Base-by-base conservation (phyloP, 78 protist species). In the Tieghemostelium lacteum region DNA sequence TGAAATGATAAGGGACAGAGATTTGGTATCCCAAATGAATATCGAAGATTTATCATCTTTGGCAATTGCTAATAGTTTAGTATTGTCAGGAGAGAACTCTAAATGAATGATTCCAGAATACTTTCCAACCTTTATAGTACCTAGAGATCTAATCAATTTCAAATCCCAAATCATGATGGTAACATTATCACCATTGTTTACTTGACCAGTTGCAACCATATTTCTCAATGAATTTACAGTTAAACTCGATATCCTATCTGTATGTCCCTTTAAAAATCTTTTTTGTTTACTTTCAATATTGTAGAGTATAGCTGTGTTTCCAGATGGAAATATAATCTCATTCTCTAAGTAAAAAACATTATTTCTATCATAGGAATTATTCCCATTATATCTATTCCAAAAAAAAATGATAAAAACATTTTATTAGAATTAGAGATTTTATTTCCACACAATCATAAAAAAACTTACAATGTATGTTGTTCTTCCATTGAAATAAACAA, bases 1-100 rank as follows among this genome's bases (percentile, higher is more conserved):
- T 1, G 58, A 40, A 34, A 67, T 67, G 0, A 67, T 67, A 1
- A 67, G 31, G 17, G 74, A 67, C 3, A n/a, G 20, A 34, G 3
- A 29, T 40, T 67, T 67, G 4, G 28, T 26, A 26, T 67, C 74
- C 74, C 74, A 67, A 8, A 67, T 8, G 39, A 67, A 67, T 40
- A 67, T 37, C 12, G 74, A 24, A 10, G 24, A 67, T 67, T 67
- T 67, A 3, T 67, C 74, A 67, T 67, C 74, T 22, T n/a, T 40
- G 7, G 58, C 57, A 2, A 67, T 3, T 6, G 54, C 74, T 20
- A 42, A 22, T 7, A 67, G 17, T 67, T 40, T 37, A 16, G 57
- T 26, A 16, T 24, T n/a, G 29, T 67, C 74, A 5, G 7, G 19
- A 26, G 45, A 34, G 26, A 67, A 67, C 26, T 40, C 33, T 40